Percentiles rank a stretch among this genome's conserved stretches.
Conservation (phyloP, 1,284 basidiomycete species). For the Boletus hoseneyae region DNA sequence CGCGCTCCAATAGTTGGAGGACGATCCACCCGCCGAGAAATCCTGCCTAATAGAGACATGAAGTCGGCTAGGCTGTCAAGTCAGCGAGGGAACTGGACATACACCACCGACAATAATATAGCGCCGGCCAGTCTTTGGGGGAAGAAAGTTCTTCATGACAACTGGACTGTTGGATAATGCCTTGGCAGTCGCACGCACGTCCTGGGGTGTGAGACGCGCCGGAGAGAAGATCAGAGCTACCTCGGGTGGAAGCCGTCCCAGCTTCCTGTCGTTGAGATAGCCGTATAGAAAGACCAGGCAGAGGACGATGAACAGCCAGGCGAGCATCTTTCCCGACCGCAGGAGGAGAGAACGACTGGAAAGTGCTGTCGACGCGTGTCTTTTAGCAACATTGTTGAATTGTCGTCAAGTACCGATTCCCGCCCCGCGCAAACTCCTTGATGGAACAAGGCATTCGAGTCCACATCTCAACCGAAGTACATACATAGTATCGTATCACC, state of each 20-base stretch:
- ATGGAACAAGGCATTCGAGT: background rate
- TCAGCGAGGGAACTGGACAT: conserved; percentile 18
- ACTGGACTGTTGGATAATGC: conserved; percentile 35
- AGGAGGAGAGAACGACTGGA: background rate
- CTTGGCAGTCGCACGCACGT: conserved; percentile 37
- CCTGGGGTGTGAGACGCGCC: conserved; percentile 40
- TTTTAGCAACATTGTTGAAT: no score
- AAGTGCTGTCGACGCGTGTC: no score
- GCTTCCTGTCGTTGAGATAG: conserved; percentile 46
- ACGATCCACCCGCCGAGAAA: conserved; percentile 77
- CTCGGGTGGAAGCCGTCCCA: conserved; percentile 44
- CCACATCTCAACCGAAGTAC: background rate
- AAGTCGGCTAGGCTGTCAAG: background rate
- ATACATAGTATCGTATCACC: no score
- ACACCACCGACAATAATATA: conserved; percentile 59
- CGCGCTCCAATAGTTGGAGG: conserved; percentile 59
- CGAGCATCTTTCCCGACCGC: conserved; percentile 15
- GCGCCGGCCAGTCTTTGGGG: conserved; percentile 51
- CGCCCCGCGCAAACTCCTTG: background rate
- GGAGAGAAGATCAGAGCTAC: conserved; percentile 43
- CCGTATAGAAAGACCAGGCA: conserved; percentile 41
- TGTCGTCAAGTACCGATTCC: no score
- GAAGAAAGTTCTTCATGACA: conserved; percentile 34
- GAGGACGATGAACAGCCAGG: conserved; percentile 6
- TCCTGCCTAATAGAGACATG: conserved; percentile 48